These are phyloP conservation scores for Eucalyptus paniculata DNA, from an alignment of 345 rosid species.

Conservation along the genomic window DNA sequence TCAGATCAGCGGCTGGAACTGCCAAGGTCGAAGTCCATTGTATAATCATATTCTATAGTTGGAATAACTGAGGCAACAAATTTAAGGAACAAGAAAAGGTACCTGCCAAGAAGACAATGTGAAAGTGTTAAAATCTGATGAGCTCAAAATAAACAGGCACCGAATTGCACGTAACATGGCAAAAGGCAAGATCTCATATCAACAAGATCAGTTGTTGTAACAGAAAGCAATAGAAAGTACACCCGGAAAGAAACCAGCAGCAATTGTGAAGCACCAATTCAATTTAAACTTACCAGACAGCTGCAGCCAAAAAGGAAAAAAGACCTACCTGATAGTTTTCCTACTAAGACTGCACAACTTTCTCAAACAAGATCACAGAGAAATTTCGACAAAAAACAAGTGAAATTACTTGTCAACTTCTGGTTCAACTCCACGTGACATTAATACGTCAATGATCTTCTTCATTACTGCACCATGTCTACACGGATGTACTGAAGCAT, in stretches of 20 bases:
- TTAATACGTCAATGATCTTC: slow-evolving; percentile 88
- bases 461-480: slow-evolving; percentile 99
- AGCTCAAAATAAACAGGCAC: not conserved
- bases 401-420: slow-evolving; percentile 85
- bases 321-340: not conserved
- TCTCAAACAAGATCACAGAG: not conserved
- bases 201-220: not conserved
- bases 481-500: slow-evolving; percentile 99
- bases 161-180: not conserved
- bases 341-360: not conserved
- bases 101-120: slow-evolving; percentile 24
- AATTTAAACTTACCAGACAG: not conserved
- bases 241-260: not conserved
- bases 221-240: not conserved
- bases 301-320: not conserved
- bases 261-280: not conserved
- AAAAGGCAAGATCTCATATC: not conserved
- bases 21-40: slow-evolving; percentile 95
- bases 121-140: not conserved
- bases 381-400: not conserved
- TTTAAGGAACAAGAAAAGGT: slow-evolving; percentile 87
- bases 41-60: slow-evolving; percentile 88
- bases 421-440: slow-evolving; percentile 97
- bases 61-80: slow-evolving; percentile 93
- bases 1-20: slow-evolving; percentile 47